Evolutionary conservation across 164 flowering plant species (phyloP).

Genomic region (grape (Vitis vinifera)): DNA sequence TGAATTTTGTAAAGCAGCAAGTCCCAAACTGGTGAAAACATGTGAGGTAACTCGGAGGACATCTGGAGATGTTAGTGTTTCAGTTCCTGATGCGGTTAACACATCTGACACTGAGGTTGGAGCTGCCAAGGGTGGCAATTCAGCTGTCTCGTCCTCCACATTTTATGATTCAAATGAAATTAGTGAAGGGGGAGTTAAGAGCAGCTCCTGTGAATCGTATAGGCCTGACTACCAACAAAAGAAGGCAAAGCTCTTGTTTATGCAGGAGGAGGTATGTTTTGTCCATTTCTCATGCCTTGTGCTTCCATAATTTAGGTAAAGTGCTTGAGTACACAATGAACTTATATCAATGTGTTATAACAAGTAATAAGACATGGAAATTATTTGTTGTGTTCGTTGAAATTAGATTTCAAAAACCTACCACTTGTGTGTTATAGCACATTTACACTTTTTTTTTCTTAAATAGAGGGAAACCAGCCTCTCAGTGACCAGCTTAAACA

Average conservation of each 20-base stretch:
- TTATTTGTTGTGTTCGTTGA: too few relatives aligned
- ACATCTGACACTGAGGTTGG: slow-evolving; percentile 22
- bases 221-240: slow-evolving; percentile 57
- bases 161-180: slow-evolving; percentile 32
- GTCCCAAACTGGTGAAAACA: slow-evolving; percentile 11
- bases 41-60: slow-evolving; percentile 25
- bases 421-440: too few relatives aligned
- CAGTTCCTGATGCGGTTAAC: slow-evolving; percentile 16
- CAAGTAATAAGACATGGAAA: too few relatives aligned
- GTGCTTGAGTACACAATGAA: too few relatives aligned
- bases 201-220: slow-evolving; percentile 33
- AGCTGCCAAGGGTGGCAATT: slow-evolving; percentile 23
- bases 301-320: too few relatives aligned
- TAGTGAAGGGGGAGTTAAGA: slow-evolving; percentile 26
- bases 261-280: slow-evolving; percentile 81
- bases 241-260: slow-evolving; percentile 68
- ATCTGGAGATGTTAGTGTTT: slow-evolving; percentile 27
- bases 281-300: too few relatives aligned
- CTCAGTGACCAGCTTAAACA: too few relatives aligned
- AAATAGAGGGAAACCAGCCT: too few relatives aligned
- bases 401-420: too few relatives aligned
- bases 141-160: slow-evolving; percentile 31
- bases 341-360: too few relatives aligned
- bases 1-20: slow-evolving; percentile 39
- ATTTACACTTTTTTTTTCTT: too few relatives aligned